Conservation (phyloP, 2,329 filamentous ascomycete genomes). For the Claviceps sp. region DNA sequence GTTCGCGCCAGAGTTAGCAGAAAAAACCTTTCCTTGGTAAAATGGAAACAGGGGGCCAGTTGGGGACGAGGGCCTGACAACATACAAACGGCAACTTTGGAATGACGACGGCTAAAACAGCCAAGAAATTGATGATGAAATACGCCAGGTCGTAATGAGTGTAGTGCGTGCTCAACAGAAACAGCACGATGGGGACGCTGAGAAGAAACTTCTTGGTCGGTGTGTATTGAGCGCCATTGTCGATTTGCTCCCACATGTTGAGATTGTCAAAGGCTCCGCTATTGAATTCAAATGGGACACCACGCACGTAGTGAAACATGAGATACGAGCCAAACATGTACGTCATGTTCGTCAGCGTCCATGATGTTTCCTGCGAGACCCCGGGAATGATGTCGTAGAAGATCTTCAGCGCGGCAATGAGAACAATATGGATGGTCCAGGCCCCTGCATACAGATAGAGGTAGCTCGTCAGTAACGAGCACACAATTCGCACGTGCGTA, state of each 20-base stretch:
- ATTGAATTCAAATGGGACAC: constrained; percentile 98
- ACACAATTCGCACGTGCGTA: neutral
- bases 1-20: constrained; percentile 14
- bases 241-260: constrained; percentile 99
- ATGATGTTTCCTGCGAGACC: constrained; percentile 94
- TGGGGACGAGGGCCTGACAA: constrained; percentile 12
- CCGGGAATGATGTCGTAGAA: constrained; percentile 94
- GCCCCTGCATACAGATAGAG: constrained; percentile 49
- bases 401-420: constrained; percentile 86
- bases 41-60: neutral
- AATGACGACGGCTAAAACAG: constrained; percentile 83
- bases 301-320: constrained; percentile 99
- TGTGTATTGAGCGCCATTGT: constrained; percentile 97
- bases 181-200: constrained; percentile 84
- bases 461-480: neutral
- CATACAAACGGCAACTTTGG: constrained; percentile 91
- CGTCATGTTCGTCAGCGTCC: constrained; percentile 96
- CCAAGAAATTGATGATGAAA: constrained; percentile 94
- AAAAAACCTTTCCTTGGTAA: neutral
- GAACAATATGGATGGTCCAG: constrained; percentile 92
- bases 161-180: constrained; percentile 95
- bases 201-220: constrained; percentile 97
- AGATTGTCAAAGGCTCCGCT: constrained; percentile 96
- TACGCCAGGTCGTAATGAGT: constrained; percentile 96
- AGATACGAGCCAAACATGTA: constrained; percentile 99